phyloP scores from a whole-genome alignment of 2,329 filamentous ascomycete genomes.

The Ilyonectria destructans region DNA sequence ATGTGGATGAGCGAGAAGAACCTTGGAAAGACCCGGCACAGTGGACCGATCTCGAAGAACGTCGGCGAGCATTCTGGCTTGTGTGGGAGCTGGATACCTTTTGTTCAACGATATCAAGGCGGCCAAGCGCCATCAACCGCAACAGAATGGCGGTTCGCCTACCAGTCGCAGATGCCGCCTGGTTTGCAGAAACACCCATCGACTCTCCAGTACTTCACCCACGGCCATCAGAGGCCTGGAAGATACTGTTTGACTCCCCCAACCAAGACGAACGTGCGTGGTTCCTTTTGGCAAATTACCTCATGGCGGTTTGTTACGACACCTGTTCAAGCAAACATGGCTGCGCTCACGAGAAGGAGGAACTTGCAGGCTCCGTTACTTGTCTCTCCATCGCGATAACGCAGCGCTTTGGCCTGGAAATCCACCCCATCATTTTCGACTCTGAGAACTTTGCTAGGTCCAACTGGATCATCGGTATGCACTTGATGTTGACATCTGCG shows the following conservation, averaged over 20 bases:
- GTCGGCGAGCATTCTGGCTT: constrained; percentile 1
- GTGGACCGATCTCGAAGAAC: background rate
- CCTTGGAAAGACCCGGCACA: background rate
- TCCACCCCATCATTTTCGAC: background rate
- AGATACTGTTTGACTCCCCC: background rate
- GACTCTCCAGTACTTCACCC: background rate
- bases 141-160: background rate
- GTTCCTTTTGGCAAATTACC: constrained; percentile 6
- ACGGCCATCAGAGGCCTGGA: background rate
- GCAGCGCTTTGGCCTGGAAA: constrained; percentile 8
- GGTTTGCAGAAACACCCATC: constrained; percentile 4
- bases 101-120: background rate
- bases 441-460: background rate
- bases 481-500: background rate
- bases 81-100: constrained; percentile 2
- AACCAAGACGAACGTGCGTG: constrained; percentile 6
- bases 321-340: background rate
- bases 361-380: background rate
- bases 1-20: background rate
- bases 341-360: background rate
- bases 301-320: background rate
- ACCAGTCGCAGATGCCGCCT: background rate
- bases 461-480: constrained; percentile 10
- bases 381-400: background rate
- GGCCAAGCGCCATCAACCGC: background rate